Evolutionary conservation across 805 yeast species (phyloP).

Genomic region (Teunomyces stri): DNA sequence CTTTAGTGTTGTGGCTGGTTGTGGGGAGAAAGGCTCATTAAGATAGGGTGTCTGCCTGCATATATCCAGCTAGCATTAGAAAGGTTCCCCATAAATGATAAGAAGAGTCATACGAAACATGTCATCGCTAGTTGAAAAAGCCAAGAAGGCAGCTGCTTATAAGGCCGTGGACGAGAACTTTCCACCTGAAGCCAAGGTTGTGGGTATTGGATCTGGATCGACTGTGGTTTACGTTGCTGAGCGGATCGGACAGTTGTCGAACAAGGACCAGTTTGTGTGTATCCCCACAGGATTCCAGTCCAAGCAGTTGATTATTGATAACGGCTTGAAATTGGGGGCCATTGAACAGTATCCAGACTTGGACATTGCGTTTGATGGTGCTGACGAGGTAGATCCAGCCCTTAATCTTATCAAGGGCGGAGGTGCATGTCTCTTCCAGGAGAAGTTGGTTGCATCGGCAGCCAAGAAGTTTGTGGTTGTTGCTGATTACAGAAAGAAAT

Average conservation of each 20-base stretch:
- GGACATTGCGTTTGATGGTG: slow-evolving; percentile 97
- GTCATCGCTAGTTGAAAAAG: slow-evolving; percentile 55
- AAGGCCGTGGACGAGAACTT: slow-evolving; percentile 88
- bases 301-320: slow-evolving; percentile 76
- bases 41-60: background rate
- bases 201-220: slow-evolving; percentile 96
- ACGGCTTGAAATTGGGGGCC: slow-evolving; percentile 74
- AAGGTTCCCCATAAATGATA: background rate
- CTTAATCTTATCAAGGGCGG: slow-evolving; percentile 96
- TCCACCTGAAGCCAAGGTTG: slow-evolving; percentile 62
- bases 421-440: slow-evolving; percentile 97
- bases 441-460: slow-evolving; percentile 84
- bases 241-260: slow-evolving; percentile 69
- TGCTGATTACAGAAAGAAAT: slow-evolving; percentile 87
- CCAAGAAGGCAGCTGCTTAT: slow-evolving; percentile 90
- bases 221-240: slow-evolving; percentile 98
- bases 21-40: background rate
- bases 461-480: slow-evolving; percentile 78
- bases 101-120: slow-evolving; percentile 2
- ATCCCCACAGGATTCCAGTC: slow-evolving; percentile 98
- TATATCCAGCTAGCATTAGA: background rate
- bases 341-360: slow-evolving; percentile 79
- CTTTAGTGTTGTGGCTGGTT: background rate
- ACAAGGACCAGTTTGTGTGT: slow-evolving; percentile 62
- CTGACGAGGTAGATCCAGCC: slow-evolving; percentile 86